phyloP scores from a whole-genome alignment of 2,329 filamentous ascomycete species.

The Coniella lustricola region DNA sequence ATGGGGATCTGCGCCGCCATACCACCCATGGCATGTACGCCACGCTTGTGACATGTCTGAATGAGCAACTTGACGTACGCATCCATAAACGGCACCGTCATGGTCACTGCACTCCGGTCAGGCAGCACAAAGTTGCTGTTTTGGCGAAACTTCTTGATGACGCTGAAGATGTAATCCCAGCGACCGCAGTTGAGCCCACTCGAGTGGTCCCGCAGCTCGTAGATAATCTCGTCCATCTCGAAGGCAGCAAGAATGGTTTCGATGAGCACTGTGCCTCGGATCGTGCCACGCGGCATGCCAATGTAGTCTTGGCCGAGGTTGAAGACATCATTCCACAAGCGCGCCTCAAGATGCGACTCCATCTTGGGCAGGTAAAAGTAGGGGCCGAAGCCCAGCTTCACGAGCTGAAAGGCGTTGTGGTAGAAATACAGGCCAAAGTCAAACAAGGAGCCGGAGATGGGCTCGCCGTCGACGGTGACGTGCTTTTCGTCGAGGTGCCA shows the following conservation, averaged over 20 bases:
- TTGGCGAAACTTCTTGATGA: slow-evolving; percentile 98
- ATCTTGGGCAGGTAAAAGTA: slow-evolving; percentile 99
- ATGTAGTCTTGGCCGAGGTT: slow-evolving; percentile 92
- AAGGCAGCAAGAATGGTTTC: slow-evolving; percentile 97
- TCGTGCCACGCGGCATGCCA: slow-evolving; percentile 81
- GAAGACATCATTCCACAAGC: slow-evolving; percentile 97
- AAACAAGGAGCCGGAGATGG: slow-evolving; percentile 86
- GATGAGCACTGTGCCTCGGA: slow-evolving; percentile 90
- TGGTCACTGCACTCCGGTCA: slow-evolving; percentile 84
- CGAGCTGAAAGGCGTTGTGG: slow-evolving; percentile 89
- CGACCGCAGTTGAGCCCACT: slow-evolving; percentile 95
- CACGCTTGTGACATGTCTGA: slow-evolving; percentile 93
- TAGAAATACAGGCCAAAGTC: slow-evolving; percentile 99
- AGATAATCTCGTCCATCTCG: slow-evolving; percentile 99
- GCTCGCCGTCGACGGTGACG: slow-evolving; percentile 88
- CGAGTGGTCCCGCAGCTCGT: slow-evolving; percentile 94
- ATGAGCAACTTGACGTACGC: slow-evolving; percentile 93
- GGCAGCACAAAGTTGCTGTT: slow-evolving; percentile 90
- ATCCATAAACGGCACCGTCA: slow-evolving; percentile 98
- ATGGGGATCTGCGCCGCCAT: slow-evolving; percentile 99
- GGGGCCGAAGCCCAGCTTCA: slow-evolving; percentile 76
- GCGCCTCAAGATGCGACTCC: slow-evolving; percentile 94
- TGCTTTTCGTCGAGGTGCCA: slow-evolving; percentile 99
- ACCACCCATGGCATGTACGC: slow-evolving; percentile 97
- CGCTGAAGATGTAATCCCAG: slow-evolving; percentile 99